Conservation (phyloP, 2,329 filamentous ascomycete genomes). For the Penicillium sp. region DNA sequence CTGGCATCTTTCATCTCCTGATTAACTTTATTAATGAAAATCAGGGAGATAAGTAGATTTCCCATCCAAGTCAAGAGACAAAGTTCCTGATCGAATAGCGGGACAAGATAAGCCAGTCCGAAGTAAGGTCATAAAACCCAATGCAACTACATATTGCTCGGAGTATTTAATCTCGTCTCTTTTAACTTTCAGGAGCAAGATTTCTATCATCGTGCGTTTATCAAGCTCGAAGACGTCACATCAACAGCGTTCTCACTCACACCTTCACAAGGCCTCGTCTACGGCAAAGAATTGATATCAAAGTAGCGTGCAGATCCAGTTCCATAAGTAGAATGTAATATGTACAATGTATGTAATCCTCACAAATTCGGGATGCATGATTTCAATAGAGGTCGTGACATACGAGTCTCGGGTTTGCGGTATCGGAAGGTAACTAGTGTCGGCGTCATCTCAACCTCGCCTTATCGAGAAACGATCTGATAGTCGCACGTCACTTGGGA, state of each 20-base stretch:
- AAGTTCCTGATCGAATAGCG: background rate
- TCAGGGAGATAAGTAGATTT: background rate
- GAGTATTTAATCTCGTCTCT: background rate
- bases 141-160: background rate
- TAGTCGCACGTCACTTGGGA: background rate
- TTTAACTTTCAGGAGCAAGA: background rate
- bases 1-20: background rate
- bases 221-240: background rate
- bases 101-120: background rate
- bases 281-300: background rate
- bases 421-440: background rate
- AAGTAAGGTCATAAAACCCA: background rate
- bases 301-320: conserved; percentile 5
- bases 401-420: background rate
- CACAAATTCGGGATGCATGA: conserved; percentile 2
- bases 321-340: conserved; percentile 11
- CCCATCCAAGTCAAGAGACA: background rate
- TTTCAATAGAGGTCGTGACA: conserved; percentile 8
- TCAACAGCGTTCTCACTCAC: background rate
- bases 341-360: conserved; percentile 15
- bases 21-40: background rate
- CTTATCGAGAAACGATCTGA: background rate
- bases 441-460: background rate
- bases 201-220: background rate
- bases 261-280: background rate